Evolutionary conservation across 2,329 filamentous ascomycete genomes (phyloP), one percentile per base, ranked within the genome.

Genomic region (Exserohilum turcica): DNA sequence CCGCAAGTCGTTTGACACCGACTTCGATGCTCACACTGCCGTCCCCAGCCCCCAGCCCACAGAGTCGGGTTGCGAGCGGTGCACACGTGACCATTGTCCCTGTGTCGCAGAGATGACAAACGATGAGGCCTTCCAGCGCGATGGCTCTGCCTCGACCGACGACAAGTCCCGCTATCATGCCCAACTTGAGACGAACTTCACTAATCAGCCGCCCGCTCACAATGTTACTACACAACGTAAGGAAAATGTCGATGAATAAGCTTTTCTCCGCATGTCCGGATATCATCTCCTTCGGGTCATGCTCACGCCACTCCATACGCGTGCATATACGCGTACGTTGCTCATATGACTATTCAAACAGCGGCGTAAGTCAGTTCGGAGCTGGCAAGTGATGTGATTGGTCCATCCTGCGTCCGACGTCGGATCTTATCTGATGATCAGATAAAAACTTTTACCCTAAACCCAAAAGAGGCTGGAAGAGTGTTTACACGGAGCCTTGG

Each of bases 131-230:
- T 54, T 61, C 35, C 52, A 64, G 6, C 55, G 57, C 31, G 21
- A 28, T 18, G 24, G 12, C n/a, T 24, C 21, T 24, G 21, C 21
- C 21, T 24, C 21, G 4, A 24, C 7, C 7, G 21, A 24, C 21
- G 35, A 52, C 21, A 53, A 46, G 12, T 31, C 43, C 18, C 39
- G 21, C 8, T 43, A 43, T 12, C 36, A 52, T 29, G 43, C 42
- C 52, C 36, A 57, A 39, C 15, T 54, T 39, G 72, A 74, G 49
- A 71, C 70, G 18, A 72, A 75, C 44, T 74, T 74, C 56, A 75
- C 72, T n/a, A n/a, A n/a, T n/a, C n/a, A n/a, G n/a, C n/a, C n/a
- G n/a, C n/a, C n/a, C n/a, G n/a, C n/a, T n/a, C n/a, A n/a, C n/a
- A n/a, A n/a, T n/a, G n/a, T n/a, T 21, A 46, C 60, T 8, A 63